Conservation (phyloP, 2,329 filamentous ascomycete genomes). For the Ilyonectria robusta region DNA sequence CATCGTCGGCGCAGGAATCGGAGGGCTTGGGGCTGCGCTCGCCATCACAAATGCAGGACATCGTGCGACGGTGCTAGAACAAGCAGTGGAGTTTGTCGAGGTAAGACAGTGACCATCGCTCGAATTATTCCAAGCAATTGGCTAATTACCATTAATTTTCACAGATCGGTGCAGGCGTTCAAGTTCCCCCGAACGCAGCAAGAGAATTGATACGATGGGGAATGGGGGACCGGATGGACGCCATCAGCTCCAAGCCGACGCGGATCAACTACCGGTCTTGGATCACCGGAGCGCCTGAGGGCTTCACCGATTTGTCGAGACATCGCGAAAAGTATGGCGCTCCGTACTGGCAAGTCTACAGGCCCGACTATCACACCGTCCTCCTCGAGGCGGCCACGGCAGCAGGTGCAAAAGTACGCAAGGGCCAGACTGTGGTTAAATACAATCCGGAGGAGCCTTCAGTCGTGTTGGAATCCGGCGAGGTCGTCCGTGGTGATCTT, state of each 20-base stretch:
- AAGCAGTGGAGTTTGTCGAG: slow-evolving; percentile 26
- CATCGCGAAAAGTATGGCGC: slow-evolving; percentile 21
- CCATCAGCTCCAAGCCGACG: slow-evolving; percentile 21
- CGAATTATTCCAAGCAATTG: no score
- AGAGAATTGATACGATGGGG: slow-evolving; percentile 29
- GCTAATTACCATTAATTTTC: neutral
- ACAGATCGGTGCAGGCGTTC: slow-evolving; percentile 26
- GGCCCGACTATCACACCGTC: slow-evolving; percentile 23
- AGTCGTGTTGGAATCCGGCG: slow-evolving; percentile 12
- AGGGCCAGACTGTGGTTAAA: slow-evolving; percentile 9
- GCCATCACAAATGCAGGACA: slow-evolving; percentile 21
- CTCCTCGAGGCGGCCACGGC: slow-evolving; percentile 10
- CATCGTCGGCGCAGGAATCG: slow-evolving; percentile 28
- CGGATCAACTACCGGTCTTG: slow-evolving; percentile 26
- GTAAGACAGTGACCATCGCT: neutral
- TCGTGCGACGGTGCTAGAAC: slow-evolving; percentile 26
- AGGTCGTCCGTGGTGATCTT: slow-evolving; percentile 14
- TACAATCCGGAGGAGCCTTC: slow-evolving; percentile 14
- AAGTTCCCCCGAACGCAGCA: slow-evolving; percentile 24
- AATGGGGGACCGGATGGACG: slow-evolving; percentile 21
- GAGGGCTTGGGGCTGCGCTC: slow-evolving; percentile 18
- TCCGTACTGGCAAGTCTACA: slow-evolving; percentile 25
- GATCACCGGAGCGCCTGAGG: slow-evolving; percentile 11
- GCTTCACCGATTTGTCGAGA: slow-evolving; percentile 9
- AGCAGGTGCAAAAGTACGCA: slow-evolving; percentile 16